Evolutionary conservation across 257 asterid species (phyloP), one percentile per base, ranked within the genome.

Genomic region (Plantago ovata): DNA sequence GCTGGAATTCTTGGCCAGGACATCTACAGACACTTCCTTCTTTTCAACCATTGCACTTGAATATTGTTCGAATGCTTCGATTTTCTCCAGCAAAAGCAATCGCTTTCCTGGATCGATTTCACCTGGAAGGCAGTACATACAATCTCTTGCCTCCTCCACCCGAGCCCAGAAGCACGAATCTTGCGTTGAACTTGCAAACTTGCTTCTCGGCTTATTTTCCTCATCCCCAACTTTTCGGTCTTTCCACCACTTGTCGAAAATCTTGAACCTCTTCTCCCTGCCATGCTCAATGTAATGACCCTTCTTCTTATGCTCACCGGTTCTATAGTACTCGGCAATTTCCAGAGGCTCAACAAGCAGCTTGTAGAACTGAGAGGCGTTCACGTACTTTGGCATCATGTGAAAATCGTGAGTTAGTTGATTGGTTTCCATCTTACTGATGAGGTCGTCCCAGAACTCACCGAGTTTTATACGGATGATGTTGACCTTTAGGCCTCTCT

Each of bases 161-260:
- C 72, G 54, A 13, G 95, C 97, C 97, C 97, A 90, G 62, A 86
- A 90, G 62, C 96, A 86, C 0, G 97, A 77, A 72, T 90, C 97
- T 63, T 84, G 97, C 0, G 97, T 90, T 69, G 75, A 63, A 53
- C 85, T 58, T 0, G 97, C 97, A 5, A 77, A 84, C 61, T 69
- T 80, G 65, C 85, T 90, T 60, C 97, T 82, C 11, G 74, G 73
- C 19, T 72, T 77, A 14, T 61, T 36, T 38, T 72, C 81, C 53
- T 76, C 80, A 4, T 70, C 79, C 3, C 82, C 84, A 0, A 64
- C 74, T 56, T 74, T 72, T 20, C 83, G 48, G 14, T 81, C 90
- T 9, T 67, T 68, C 97, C 95, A 86, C 97, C 97, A 90, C 72
- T 75, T 86, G 14, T 90, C 97, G 2, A 84, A 90, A 52, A 86